Evolutionary conservation across 1,139 yeast genomes (phyloP).

Genomic region (Candida sp.): DNA sequence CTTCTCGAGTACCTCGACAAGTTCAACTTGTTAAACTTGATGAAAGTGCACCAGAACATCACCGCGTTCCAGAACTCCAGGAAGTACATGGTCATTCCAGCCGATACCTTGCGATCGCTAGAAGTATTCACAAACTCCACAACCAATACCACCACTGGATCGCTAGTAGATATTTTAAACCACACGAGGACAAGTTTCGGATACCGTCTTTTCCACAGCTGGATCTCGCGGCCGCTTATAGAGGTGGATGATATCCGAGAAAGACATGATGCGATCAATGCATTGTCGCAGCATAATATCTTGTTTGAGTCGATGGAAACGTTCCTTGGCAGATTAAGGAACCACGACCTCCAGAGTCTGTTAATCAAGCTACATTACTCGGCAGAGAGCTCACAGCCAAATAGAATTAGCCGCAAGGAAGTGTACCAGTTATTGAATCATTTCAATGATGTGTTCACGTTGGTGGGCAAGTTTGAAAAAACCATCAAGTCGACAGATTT

Average conservation of each 20-base stretch:
- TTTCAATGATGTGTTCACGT: conserved; percentile 40
- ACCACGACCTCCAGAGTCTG: conserved; percentile 66
- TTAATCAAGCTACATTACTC: conserved; percentile 72
- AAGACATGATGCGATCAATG: conserved; percentile 68
- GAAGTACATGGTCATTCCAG: conserved; percentile 68
- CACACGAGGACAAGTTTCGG: conserved; percentile 86
- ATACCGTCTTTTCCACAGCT: conserved; percentile 60
- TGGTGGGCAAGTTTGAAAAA: conserved; percentile 29
- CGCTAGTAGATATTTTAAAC: conserved; percentile 81
- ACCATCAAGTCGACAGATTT: conserved; percentile 16
- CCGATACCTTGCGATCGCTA: conserved; percentile 67
- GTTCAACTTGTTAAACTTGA: conserved; percentile 62
- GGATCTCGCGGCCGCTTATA: conserved; percentile 79
- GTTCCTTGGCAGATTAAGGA: conserved; percentile 37
- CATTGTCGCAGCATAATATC: conserved; percentile 49
- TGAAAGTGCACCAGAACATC: conserved; percentile 53
- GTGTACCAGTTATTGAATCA: conserved; percentile 61
- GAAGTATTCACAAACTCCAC: conserved; percentile 77
- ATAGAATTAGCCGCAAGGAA: conserved; percentile 67
- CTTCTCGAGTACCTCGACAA: conserved; percentile 61
- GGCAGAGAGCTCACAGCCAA: conserved; percentile 27
- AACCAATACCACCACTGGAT: conserved; percentile 60
- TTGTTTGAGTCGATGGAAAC: conserved; percentile 56
- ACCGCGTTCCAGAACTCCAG: conserved; percentile 51
- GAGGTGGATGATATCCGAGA: conserved; percentile 54